Evolutionary conservation across 345 rosid species (phyloP), one percentile per base, ranked within the genome.

Genomic region (Aquilaria sinensis): DNA sequence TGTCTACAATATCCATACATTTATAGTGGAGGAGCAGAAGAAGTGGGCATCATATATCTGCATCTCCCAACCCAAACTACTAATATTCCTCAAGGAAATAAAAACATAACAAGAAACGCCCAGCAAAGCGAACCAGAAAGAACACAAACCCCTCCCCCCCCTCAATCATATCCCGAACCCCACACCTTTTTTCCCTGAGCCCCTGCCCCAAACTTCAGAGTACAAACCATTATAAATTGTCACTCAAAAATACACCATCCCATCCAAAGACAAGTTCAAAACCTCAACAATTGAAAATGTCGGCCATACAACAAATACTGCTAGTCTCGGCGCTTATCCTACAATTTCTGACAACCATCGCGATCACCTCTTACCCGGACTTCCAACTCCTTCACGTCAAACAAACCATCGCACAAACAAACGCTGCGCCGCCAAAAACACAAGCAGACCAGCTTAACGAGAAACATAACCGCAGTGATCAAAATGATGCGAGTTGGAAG

Each of bases 341-440:
- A 2, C 68, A 62, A 0, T 67, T 63, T 0, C 51, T 61, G 2
- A 2, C 69, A 2, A 29, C 43, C 59, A 10, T 65, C 55, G 13
- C 72, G 65, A 9, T 61, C 2, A 0, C 73, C 62, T 70, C 76
- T 0, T 76, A 72, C 80, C 84, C 91, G 10, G 65, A 77, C 65
- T 80, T 81, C 64, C 83, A 85, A 64, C 63, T 53, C 72, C 49
- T 86, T n/a, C 73, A 88, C 50, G 71, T 78, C 8, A 72, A 72
- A 29, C 69, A 76, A 37, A 62, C 84, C 11, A 64, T 84, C 32
- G 31, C 71, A 3, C 72, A 11, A 15, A 45, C 79, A 10, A 63
- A 43, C 12, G 47, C 60, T 32, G 57, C 57, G 66, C 76, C 78
- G 41, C 31, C 53, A 37, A 67, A 62, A 31, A 64, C 72, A 69